Percentiles rank a stretch among this genome's conserved stretches.
Evolutionary conservation across 768 basidiomycete species (phyloP).

Genomic region (Roridomyces roridus): DNA sequence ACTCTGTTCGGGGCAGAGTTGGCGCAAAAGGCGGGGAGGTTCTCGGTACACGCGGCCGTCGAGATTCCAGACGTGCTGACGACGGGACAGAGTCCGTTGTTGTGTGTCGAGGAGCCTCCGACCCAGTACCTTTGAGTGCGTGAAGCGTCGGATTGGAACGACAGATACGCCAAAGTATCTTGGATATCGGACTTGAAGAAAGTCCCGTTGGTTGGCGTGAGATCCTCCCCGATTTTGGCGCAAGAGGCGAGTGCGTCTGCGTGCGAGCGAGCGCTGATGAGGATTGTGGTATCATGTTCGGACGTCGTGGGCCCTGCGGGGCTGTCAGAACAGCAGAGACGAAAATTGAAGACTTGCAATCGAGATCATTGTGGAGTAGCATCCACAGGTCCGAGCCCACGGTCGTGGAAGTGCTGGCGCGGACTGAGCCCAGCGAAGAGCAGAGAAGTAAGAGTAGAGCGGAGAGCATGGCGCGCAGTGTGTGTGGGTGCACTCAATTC

Average conservation of each 20-base stretch:
- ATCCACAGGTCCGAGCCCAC: conserved; percentile 23
- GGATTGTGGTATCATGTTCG: conserved; percentile 19
- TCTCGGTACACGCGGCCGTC: conserved; percentile 4
- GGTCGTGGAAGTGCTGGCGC: not conserved
- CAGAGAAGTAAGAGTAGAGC: not conserved
- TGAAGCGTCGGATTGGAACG: conserved; percentile 12
- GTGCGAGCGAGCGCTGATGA: conserved; percentile 12
- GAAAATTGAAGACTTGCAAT: conserved; percentile 2
- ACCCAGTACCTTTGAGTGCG: conserved; percentile 22
- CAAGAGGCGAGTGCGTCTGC: conserved; percentile 14
- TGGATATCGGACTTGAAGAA: conserved; percentile 20
- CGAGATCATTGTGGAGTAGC: conserved; percentile 23
- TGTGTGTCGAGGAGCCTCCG: conserved; percentile 5
- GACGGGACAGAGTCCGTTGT: conserved; percentile 11
- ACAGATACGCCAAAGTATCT: conserved; percentile 9
- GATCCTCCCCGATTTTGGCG: conserved; percentile 15
- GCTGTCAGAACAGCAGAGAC: too few relatives aligned
- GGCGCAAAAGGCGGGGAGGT: conserved; percentile 21
- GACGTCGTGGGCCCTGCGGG: conserved; percentile 16
- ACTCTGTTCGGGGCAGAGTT: conserved; percentile 24
- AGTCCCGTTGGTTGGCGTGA: conserved; percentile 17
- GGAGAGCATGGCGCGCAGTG: conserved; percentile 6
- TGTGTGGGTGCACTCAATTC: not conserved
- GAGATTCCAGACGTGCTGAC: conserved; percentile 14
- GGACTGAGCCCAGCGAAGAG: not conserved